A percentile compares a stretch with the other conserved stretches of the same genome.
Conservation (phyloP, 495 filamentous ascomycete genomes). For the Cercophora newfieldiana region DNA sequence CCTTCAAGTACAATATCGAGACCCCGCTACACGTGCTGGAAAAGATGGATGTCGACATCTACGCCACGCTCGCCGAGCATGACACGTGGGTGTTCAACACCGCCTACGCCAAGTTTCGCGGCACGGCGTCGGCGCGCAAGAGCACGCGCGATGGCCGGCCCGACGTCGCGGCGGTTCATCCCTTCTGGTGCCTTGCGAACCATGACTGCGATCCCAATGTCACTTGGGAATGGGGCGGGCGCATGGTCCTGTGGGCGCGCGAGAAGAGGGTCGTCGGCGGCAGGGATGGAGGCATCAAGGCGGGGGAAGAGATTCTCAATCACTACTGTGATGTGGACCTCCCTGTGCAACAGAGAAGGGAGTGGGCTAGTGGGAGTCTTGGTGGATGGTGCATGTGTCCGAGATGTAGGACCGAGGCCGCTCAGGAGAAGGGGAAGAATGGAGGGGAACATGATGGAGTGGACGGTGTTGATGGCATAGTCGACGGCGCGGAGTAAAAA, state of each 20-base stretch:
- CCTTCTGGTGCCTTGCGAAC: constrained; percentile 69
- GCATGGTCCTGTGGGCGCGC: constrained; percentile 65
- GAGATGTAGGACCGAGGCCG: constrained; percentile 63
- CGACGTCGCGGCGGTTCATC: constrained; percentile 69
- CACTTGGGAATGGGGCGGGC: constrained; percentile 87
- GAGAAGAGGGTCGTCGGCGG: constrained; percentile 42
- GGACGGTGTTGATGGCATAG: background rate
- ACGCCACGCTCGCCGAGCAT: constrained; percentile 60
- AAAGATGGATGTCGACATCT: constrained; percentile 89
- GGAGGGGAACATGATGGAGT: background rate
- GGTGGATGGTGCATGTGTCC: constrained; percentile 83
- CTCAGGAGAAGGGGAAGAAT: background rate
- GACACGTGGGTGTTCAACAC: constrained; percentile 96
- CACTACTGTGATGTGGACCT: constrained; percentile 92
- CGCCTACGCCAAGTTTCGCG: constrained; percentile 88
- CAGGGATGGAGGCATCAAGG: constrained; percentile 58
- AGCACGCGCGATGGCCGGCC: constrained; percentile 70
- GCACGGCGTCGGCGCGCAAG: constrained; percentile 82
- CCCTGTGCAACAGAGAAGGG: constrained; percentile 73
- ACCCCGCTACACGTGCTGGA: constrained; percentile 81
- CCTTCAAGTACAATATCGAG: constrained; percentile 81
- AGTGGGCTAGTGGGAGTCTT: constrained; percentile 83
- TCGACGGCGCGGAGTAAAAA: background rate
- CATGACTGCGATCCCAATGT: constrained; percentile 95
- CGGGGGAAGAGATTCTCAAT: constrained; percentile 81